A percentile compares a stretch with the other conserved stretches of the same genome.
phyloP scores from a whole-genome alignment of 176 grass and related monocot species.

The Triticum monococcum region DNA sequence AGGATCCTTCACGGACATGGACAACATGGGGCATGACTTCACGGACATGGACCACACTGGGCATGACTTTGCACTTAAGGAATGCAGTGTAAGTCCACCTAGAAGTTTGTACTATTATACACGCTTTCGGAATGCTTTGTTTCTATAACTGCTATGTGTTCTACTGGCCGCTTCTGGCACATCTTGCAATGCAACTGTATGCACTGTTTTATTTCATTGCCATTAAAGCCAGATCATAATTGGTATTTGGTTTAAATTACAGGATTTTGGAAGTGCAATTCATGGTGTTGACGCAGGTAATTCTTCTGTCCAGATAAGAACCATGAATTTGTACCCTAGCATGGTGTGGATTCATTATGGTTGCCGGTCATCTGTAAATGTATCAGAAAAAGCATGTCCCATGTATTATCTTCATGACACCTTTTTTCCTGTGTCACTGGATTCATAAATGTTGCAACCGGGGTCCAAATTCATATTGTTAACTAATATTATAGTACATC shows the following conservation, averaged over 20 bases:
- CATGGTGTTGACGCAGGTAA: constrained; percentile 79
- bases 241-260: constrained; percentile 28
- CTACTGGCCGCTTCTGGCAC: background rate
- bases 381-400: background rate
- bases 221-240: constrained; percentile 24
- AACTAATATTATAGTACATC: background rate
- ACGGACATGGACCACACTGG: constrained; percentile 57
- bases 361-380: background rate
- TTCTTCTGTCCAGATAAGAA: constrained; percentile 34
- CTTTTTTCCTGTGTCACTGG: background rate
- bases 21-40: constrained; percentile 54
- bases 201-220: constrained; percentile 1
- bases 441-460: background rate
- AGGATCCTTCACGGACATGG: constrained; percentile 52
- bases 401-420: background rate
- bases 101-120: background rate
- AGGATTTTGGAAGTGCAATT: constrained; percentile 95
- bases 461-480: background rate
- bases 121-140: background rate
- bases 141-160: constrained; percentile 33
- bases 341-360: background rate
- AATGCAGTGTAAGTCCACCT: constrained; percentile 74
- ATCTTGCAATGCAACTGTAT: background rate
- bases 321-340: background rate
- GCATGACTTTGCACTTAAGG: constrained; percentile 57